Conservation (phyloP, 495 filamentous ascomycete genomes). For the Tuber microsphaerosporum region DNA sequence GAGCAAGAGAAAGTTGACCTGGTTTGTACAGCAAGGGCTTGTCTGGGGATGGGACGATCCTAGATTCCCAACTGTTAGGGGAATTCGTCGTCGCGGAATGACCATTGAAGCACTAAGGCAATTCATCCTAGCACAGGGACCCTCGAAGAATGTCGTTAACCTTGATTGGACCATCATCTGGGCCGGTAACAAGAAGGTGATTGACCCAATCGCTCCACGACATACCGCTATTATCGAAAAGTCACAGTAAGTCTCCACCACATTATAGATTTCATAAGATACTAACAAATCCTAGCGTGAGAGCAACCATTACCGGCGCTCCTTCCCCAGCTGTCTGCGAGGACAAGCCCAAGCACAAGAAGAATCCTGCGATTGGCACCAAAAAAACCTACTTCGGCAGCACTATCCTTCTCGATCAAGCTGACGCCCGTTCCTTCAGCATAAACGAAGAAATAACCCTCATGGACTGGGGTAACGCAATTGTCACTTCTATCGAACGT, state of each 20-base stretch:
- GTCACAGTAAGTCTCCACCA: constrained; percentile 24
- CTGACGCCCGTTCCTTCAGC: constrained; percentile 71
- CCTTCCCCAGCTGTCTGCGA: constrained; percentile 58
- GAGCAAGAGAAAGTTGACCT: constrained; percentile 91
- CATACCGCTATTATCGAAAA: constrained; percentile 71
- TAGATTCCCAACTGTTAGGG: constrained; percentile 87
- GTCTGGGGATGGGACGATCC: constrained; percentile 96
- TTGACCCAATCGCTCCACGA: constrained; percentile 78
- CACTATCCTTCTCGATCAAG: constrained; percentile 73
- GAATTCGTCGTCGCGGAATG: constrained; percentile 82
- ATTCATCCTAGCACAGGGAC: constrained; percentile 89
- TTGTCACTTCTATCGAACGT: constrained; percentile 65
- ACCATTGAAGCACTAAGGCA: constrained; percentile 80
- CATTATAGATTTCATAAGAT: background rate
- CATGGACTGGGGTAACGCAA: constrained; percentile 93
- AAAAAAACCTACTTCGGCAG: constrained; percentile 75
- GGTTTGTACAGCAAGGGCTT: constrained; percentile 74
- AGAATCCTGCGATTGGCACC: constrained; percentile 73
- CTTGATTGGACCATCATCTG: constrained; percentile 89
- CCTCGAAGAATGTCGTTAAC: constrained; percentile 77
- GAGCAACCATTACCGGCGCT: constrained; percentile 60
- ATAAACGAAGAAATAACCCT: constrained; percentile 87
- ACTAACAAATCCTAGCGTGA: constrained; percentile 50
- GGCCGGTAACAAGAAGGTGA: constrained; percentile 92
- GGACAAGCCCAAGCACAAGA: constrained; percentile 76